A percentile compares a stretch with the other conserved stretches of the same genome.
phyloP scores from a whole-genome alignment of 2,329 filamentous ascomycete species.

The Hypoxylon sp. region DNA sequence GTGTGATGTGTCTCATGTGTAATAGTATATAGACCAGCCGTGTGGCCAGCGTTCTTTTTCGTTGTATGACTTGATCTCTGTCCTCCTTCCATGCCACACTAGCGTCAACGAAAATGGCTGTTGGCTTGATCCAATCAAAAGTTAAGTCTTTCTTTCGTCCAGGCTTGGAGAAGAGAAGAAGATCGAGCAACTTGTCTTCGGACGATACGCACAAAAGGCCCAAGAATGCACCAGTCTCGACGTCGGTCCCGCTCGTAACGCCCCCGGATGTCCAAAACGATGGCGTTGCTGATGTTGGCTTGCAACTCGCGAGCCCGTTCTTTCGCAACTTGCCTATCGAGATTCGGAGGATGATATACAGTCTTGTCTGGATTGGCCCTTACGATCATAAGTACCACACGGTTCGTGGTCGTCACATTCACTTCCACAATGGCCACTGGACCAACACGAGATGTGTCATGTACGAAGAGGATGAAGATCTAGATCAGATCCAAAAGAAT shows the following conservation, averaged over 20 bases:
- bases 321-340: slow-evolving; percentile 48
- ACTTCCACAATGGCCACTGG: slow-evolving; percentile 45
- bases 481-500: slow-evolving; percentile 41
- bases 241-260: too few relatives aligned
- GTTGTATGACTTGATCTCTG: slow-evolving; percentile 1
- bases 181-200: slow-evolving; percentile 22
- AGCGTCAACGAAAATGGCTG: slow-evolving; percentile 41
- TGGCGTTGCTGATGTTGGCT: slow-evolving; percentile 16
- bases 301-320: slow-evolving; percentile 42
- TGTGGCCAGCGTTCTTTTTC: slow-evolving; percentile 3
- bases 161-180: slow-evolving; percentile 35
- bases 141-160: slow-evolving; percentile 40
- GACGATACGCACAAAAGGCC: slow-evolving; percentile 13
- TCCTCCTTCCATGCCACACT: neutral
- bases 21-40: slow-evolving; percentile 16
- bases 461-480: slow-evolving; percentile 41
- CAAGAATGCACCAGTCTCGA: slow-evolving; percentile 2
- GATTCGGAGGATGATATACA: slow-evolving; percentile 47
- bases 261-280: neutral
- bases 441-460: slow-evolving; percentile 43
- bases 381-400: slow-evolving; percentile 43
- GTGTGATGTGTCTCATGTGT: neutral
- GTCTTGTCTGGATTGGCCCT: slow-evolving; percentile 38
- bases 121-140: slow-evolving; percentile 33
- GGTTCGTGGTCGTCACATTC: slow-evolving; percentile 40